Evolutionary conservation across 805 yeast genomes (phyloP).

Genomic region (Saccharomycopsis vini): DNA sequence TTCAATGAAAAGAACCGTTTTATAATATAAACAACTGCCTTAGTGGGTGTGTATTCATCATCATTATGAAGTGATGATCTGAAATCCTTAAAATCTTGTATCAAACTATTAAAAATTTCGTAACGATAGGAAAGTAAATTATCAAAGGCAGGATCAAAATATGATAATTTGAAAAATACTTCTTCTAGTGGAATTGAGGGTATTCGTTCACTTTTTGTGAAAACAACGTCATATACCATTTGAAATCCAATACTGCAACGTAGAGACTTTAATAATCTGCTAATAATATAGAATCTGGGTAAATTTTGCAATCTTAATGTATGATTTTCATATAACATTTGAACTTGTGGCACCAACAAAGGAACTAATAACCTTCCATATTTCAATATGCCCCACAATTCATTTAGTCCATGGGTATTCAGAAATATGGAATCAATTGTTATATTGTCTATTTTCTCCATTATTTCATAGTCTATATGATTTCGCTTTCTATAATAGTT

Average conservation of each 20-base stretch:
- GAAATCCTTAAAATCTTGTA: neutral
- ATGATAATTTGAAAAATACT: constrained; percentile 1
- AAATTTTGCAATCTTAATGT: neutral
- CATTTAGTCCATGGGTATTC: neutral
- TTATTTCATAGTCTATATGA: neutral
- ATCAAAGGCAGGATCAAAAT: constrained; percentile 4
- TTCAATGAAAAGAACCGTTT: neutral
- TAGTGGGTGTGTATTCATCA: neutral
- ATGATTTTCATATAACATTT: too few species aligned
- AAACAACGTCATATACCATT: neutral
- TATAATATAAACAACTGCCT: too few species aligned
- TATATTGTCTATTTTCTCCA: too few species aligned
- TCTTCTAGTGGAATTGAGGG: constrained; percentile 1
- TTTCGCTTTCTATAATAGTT: neutral
- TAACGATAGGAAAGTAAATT: neutral
- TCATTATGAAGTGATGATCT: neutral
- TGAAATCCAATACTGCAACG: neutral
- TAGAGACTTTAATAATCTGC: neutral
- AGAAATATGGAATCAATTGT: neutral
- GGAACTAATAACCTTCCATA: constrained; percentile 1
- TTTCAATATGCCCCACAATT: too few species aligned
- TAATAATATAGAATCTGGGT: neutral
- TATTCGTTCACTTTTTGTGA: neutral
- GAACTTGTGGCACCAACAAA: neutral
- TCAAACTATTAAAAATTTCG: neutral